A percentile compares a stretch with the other conserved stretches of the same genome.
phyloP scores from a whole-genome alignment of 2,329 filamentous ascomycete species.

The Huntiella savannae region DNA sequence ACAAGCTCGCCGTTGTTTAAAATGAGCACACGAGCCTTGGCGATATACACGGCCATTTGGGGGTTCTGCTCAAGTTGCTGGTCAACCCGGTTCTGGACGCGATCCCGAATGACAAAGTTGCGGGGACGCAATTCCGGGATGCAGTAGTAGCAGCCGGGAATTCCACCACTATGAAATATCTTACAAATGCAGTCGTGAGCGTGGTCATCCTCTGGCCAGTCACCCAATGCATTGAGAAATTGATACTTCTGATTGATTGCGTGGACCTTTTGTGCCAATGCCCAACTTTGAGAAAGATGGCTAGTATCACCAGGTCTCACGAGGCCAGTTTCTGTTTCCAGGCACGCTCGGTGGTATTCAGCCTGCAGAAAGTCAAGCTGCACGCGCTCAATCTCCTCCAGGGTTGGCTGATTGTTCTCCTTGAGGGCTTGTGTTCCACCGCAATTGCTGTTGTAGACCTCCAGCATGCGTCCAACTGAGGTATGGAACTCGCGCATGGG shows the following conservation, averaged over 20 bases:
- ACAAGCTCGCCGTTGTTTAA: neutral
- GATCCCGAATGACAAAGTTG: slow-evolving; percentile 1
- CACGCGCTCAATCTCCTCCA: slow-evolving; percentile 5
- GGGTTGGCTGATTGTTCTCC: slow-evolving; percentile 2
- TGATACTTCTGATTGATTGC: neutral
- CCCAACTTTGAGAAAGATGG: neutral
- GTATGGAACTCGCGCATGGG: slow-evolving; percentile 33
- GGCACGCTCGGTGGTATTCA: slow-evolving; percentile 7
- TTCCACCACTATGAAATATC: slow-evolving; percentile 6
- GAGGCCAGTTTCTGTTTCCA: slow-evolving; percentile 3
- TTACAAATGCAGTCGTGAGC: slow-evolving; percentile 6
- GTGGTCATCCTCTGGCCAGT: slow-evolving; percentile 4
- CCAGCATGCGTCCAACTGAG: slow-evolving; percentile 22
- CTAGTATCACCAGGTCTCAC: neutral
- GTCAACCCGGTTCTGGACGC: slow-evolving; percentile 1
- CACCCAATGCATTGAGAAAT: neutral
- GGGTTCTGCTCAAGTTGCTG: neutral
- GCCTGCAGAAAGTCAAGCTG: slow-evolving; percentile 3
- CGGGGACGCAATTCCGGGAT: slow-evolving; percentile 8
- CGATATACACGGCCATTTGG: neutral
- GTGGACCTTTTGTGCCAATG: neutral
- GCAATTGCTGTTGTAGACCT: slow-evolving; percentile 10
- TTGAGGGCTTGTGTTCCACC: slow-evolving; percentile 2
- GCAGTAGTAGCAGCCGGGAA: slow-evolving; percentile 8
- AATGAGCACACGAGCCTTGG: slow-evolving; percentile 4